A percentile compares a stretch with the other conserved stretches of the same genome.
These are phyloP conservation scores for Lactarius quietus DNA, from an alignment of 768 basidiomycete species.

Conservation along the genomic window DNA sequence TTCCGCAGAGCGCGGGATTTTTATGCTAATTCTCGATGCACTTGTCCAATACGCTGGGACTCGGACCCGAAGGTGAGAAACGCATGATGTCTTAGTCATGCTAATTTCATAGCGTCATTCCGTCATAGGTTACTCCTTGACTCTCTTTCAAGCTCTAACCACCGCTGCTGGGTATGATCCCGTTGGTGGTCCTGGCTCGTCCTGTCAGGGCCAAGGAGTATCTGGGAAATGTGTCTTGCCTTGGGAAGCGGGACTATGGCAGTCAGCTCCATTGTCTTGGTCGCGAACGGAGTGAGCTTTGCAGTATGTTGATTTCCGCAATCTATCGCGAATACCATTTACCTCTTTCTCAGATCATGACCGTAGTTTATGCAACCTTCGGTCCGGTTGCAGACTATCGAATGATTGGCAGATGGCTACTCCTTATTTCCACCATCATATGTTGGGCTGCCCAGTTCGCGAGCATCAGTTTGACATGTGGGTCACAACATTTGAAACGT, in stretches of 20 bases:
- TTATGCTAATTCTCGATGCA: conserved; percentile 23
- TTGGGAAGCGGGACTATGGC: conserved; percentile 68
- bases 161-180: conserved; percentile 71
- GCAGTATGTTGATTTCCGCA: conserved; percentile 44
- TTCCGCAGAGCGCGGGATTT: background rate
- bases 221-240: conserved; percentile 75
- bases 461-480: conserved; percentile 67
- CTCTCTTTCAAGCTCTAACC: conserved; percentile 67
- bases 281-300: conserved; percentile 75
- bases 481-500: conserved; percentile 25
- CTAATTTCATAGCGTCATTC: background rate
- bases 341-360: conserved; percentile 53
- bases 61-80: conserved; percentile 46
- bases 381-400: conserved; percentile 66
- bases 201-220: conserved; percentile 49
- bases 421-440: conserved; percentile 63
- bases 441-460: conserved; percentile 82
- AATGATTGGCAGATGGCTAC: conserved; percentile 72
- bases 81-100: background rate
- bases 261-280: conserved; percentile 67
- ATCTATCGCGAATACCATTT: too few relatives aligned
- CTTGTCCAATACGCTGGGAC: conserved; percentile 43
- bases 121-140: conserved; percentile 53
- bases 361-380: conserved; percentile 72
- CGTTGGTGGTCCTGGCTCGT: conserved; percentile 60